Evolutionary conservation across 495 filamentous ascomycete species (phyloP).

Genomic region (Penicillium maclennaniae): DNA sequence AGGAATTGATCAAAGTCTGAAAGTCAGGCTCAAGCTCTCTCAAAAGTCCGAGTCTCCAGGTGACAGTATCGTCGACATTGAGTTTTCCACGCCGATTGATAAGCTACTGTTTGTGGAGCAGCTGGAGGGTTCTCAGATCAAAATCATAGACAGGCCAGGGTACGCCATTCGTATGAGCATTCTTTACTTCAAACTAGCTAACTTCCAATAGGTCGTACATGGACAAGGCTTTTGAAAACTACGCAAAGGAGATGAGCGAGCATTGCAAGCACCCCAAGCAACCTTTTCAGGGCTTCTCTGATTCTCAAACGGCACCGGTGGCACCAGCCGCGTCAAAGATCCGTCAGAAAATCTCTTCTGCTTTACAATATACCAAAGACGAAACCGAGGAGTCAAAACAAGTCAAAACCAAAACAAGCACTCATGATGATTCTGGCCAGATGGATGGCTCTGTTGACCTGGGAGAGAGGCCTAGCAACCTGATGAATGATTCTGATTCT

Average conservation of each 20-base stretch:
- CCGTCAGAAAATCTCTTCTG: slow-evolving; percentile 32
- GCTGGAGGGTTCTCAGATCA: slow-evolving; percentile 10
- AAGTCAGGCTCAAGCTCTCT: slow-evolving; percentile 33
- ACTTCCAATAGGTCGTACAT: slow-evolving; percentile 30
- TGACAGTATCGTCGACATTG: slow-evolving; percentile 33
- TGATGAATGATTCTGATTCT: slow-evolving; percentile 1
- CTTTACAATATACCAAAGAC: slow-evolving; percentile 24
- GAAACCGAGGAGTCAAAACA: slow-evolving; percentile 1
- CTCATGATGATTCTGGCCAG: neutral
- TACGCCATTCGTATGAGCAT: slow-evolving; percentile 6
- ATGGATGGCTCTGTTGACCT: slow-evolving; percentile 1
- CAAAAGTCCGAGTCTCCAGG: slow-evolving; percentile 14
- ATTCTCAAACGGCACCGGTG: neutral
- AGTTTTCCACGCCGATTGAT: slow-evolving; percentile 24
- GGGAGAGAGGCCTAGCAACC: neutral
- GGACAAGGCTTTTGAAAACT: slow-evolving; percentile 33
- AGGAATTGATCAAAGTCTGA: slow-evolving; percentile 27
- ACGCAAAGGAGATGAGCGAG: slow-evolving; percentile 9
- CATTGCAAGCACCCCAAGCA: slow-evolving; percentile 12
- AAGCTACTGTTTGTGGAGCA: slow-evolving; percentile 18
- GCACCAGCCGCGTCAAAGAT: neutral
- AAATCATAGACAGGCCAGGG: slow-evolving; percentile 17
- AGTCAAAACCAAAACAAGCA: neutral
- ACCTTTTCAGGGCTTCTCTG: neutral
- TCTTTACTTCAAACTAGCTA: neutral